A percentile compares a stretch with the other conserved stretches of the same genome.
Evolutionary conservation across 2,329 filamentous ascomycete species (phyloP).

Genomic region (Sporothrix humicola): DNA sequence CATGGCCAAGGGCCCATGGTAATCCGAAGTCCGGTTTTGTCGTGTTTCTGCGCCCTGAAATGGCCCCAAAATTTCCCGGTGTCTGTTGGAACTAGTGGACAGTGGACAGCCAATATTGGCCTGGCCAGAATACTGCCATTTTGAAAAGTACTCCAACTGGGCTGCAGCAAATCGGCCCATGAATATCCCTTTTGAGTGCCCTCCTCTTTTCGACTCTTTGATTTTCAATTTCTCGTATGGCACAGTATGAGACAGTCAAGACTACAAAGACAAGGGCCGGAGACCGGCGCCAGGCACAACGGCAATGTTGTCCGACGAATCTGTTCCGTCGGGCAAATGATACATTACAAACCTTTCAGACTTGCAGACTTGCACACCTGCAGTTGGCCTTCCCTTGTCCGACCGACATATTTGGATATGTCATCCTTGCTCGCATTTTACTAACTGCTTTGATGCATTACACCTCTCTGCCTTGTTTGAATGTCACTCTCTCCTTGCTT

Average conservation of each 20-base stretch:
- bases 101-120: background rate
- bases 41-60: background rate
- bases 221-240: background rate
- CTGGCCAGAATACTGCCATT: background rate
- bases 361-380: background rate
- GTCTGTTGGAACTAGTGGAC: background rate
- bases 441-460: too few relatives aligned
- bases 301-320: too few relatives aligned
- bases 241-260: background rate
- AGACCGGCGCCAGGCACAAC: background rate
- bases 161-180: conserved; percentile 10
- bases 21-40: background rate
- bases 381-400: background rate
- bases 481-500: too few relatives aligned
- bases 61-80: background rate
- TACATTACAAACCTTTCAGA: background rate
- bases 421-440: too few relatives aligned
- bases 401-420: background rate
- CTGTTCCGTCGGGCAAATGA: background rate
- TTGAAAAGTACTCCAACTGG: background rate
- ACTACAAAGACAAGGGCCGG: background rate
- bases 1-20: background rate
- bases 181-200: background rate
- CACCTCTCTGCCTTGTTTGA: too few relatives aligned
- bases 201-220: background rate